Conservation (phyloP, 2,329 filamentous ascomycete species). For the Botrytis fragariae region DNA sequence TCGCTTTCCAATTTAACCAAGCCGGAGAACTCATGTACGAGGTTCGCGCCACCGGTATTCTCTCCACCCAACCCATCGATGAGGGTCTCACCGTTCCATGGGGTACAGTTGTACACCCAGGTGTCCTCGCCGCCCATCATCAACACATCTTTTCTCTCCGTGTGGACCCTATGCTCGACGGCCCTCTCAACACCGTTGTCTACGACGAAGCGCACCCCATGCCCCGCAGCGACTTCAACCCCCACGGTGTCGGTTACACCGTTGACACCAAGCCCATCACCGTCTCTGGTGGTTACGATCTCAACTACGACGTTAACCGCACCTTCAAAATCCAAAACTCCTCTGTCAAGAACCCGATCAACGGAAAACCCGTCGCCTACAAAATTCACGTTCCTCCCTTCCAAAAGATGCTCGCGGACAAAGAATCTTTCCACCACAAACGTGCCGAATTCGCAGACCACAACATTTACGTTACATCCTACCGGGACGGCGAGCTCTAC, state of each 20-base stretch:
- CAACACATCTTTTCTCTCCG: constrained; percentile 74
- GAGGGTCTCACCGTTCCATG: constrained; percentile 62
- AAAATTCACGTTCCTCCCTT: constrained; percentile 56
- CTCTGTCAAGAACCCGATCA: constrained; percentile 50
- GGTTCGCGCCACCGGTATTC: constrained; percentile 65
- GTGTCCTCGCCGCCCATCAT: constrained; percentile 67
- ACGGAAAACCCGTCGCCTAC: constrained; percentile 53
- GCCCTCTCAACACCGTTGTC: constrained; percentile 52
- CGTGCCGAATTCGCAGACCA: constrained; percentile 55
- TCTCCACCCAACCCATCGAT: constrained; percentile 66
- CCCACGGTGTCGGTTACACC: constrained; percentile 51
- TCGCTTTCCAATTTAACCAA: constrained; percentile 70
- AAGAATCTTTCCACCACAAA: constrained; percentile 47
- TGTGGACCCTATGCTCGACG: constrained; percentile 61
- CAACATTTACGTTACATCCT: constrained; percentile 55
- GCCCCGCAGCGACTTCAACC: constrained; percentile 53
- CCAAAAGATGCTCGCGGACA: constrained; percentile 55
- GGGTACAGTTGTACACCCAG: constrained; percentile 67
- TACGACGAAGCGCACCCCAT: constrained; percentile 61
- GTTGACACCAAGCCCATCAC: constrained; percentile 48
- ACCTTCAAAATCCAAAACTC: constrained; percentile 59
- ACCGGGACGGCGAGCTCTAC: constrained; percentile 52
- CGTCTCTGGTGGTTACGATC: constrained; percentile 47
- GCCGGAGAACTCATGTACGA: constrained; percentile 66
- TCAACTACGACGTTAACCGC: constrained; percentile 48